Conservation (phyloP, 2,329 filamentous ascomycete genomes). For the Diaporthe caulivora region DNA sequence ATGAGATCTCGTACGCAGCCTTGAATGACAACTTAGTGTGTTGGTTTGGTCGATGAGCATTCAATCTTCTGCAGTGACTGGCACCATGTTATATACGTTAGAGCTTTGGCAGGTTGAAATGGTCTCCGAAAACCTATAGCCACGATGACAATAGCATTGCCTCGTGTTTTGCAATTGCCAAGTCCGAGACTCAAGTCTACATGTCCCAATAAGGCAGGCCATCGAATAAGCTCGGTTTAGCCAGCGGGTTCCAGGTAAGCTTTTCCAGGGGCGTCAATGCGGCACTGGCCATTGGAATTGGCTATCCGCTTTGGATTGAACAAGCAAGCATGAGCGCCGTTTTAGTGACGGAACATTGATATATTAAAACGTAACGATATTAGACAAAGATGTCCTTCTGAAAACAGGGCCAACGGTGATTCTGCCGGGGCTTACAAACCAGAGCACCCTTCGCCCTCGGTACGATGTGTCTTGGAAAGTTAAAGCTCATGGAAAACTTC, state of each 20-base stretch:
- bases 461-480: background rate
- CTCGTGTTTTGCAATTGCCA: slow-evolving; percentile 12
- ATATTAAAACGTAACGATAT: background rate
- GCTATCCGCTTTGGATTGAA: too few species aligned
- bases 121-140: background rate
- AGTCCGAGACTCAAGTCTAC: background rate
- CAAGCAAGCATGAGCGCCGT: background rate
- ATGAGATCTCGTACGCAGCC: background rate
- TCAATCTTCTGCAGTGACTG: background rate
- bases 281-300: background rate
- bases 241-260: background rate
- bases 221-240: slow-evolving; percentile 9
- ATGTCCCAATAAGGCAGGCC: slow-evolving; percentile 10
- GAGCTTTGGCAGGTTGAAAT: background rate
- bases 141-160: background rate
- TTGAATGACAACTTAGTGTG: too few species aligned
- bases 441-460: background rate
- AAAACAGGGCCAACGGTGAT: background rate
- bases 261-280: slow-evolving; percentile 16
- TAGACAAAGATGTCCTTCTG: background rate
- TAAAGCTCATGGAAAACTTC: background rate
- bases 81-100: background rate
- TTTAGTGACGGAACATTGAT: slow-evolving; percentile 4
- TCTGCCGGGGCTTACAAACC: background rate
- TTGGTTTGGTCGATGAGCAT: background rate